Evolutionary conservation across 2,329 filamentous ascomycete genomes (phyloP).

Genomic region (Pseudogymnoascus sp.): DNA sequence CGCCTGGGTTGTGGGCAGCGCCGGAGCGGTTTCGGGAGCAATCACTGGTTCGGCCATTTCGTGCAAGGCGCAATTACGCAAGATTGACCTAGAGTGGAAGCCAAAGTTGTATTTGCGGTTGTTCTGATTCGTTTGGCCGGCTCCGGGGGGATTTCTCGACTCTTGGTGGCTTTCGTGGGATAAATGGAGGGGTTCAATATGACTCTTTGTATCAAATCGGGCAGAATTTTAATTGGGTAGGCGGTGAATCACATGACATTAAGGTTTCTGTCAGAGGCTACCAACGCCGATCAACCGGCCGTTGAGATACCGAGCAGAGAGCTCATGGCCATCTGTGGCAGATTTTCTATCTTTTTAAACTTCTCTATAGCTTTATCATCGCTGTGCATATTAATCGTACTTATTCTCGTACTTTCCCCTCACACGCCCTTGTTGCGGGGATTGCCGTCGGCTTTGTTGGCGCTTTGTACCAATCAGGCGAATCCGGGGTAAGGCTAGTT

Average conservation of each 20-base stretch:
- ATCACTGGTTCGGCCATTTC: neutral
- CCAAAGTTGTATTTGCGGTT: neutral
- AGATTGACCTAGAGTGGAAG: neutral
- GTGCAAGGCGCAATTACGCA: no score
- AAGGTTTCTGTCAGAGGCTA: neutral
- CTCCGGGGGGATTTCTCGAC: neutral
- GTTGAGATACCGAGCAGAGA: neutral
- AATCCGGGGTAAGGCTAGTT: constrained; percentile 4
- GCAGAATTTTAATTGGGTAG: neutral
- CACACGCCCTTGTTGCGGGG: neutral
- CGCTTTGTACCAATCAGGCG: neutral
- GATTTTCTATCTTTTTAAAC: neutral
- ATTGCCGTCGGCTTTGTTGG: neutral
- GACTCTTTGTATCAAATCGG: neutral
- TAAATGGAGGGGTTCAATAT: constrained; percentile 8
- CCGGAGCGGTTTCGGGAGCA: neutral
- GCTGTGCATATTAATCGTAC: neutral
- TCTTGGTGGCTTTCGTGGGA: neutral
- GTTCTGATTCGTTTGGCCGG: neutral
- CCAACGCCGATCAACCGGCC: neutral
- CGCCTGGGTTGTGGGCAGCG: constrained; percentile 19
- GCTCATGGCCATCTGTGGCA: neutral
- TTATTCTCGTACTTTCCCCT: neutral
- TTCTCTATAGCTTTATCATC: no score
- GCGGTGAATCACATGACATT: neutral